phyloP scores from a whole-genome alignment of 2,329 filamentous ascomycete species.

The Aspergillus arachidicola region DNA sequence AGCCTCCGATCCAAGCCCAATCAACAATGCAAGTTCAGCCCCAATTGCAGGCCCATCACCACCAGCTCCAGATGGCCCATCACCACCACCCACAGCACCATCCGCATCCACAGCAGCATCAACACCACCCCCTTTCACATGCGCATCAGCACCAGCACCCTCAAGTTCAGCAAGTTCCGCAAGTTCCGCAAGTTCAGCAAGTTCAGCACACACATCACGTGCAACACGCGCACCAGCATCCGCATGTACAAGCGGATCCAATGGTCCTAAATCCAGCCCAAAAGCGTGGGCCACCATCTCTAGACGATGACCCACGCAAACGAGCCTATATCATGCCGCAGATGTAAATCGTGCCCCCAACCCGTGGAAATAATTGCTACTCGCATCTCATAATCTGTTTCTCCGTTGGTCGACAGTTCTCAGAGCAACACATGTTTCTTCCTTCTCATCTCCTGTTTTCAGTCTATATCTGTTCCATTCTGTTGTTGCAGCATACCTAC shows the following conservation, averaged over 20 bases:
- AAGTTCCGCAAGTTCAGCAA: constrained; percentile 6
- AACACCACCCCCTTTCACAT: constrained; percentile 3
- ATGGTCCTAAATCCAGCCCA: constrained; percentile 23
- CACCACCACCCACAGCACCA: constrained; percentile 2
- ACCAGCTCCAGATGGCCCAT: background rate
- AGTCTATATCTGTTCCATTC: background rate
- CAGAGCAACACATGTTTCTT: background rate
- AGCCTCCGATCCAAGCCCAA: background rate
- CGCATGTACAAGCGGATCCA: constrained; percentile 11
- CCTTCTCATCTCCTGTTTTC: background rate
- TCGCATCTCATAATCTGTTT: background rate
- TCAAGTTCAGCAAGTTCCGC: constrained; percentile 6
- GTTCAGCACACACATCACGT: background rate
- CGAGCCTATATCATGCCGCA: constrained; percentile 25
- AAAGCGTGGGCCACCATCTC: constrained; percentile 17
- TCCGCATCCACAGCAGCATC: constrained; percentile 4
- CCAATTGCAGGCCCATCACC: constrained; percentile 5
- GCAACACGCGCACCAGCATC: constrained; percentile 2
- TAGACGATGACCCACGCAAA: constrained; percentile 26
- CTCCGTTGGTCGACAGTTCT: background rate
- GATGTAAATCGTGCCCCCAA: constrained; percentile 10
- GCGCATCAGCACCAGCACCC: constrained; percentile 17
- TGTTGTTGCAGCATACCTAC: background rate
- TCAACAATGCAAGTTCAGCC: constrained; percentile 18
- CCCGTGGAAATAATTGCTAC: background rate